Conservation (phyloP, 164 flowering plant genomes). For the Saururus chinensis region DNA sequence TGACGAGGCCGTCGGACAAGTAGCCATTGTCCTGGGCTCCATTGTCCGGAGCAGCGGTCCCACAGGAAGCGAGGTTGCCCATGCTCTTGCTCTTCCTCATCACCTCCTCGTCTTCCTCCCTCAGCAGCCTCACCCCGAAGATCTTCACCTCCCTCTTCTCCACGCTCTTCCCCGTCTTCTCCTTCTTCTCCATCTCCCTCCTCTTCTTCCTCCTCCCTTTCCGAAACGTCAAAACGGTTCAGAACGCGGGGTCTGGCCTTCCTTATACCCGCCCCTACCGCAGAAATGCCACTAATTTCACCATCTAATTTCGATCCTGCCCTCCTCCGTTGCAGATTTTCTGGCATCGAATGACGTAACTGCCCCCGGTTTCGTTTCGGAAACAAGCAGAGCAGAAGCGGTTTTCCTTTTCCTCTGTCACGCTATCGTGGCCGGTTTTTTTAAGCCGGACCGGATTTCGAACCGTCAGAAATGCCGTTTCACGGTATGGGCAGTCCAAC, state of each 20-base stretch:
- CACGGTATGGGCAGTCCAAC: too few relatives aligned
- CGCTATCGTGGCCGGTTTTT: too few relatives aligned
- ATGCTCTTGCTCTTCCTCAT: conserved; percentile 36
- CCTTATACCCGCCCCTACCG: neutral
- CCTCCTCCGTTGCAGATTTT: neutral
- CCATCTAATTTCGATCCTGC: neutral
- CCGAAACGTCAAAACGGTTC: neutral
- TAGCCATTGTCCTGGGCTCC: conserved; percentile 19
- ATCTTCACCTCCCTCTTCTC: conserved; percentile 20
- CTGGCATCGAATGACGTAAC: neutral
- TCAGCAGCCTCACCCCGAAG: conserved; percentile 25
- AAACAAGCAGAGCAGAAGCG: neutral
- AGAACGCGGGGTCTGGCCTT: neutral
- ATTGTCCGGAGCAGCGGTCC: neutral
- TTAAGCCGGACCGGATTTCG: too few relatives aligned
- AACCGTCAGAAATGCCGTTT: too few relatives aligned
- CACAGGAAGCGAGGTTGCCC: conserved; percentile 24
- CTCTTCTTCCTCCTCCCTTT: neutral
- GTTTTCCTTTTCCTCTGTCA: too few relatives aligned
- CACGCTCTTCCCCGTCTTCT: conserved; percentile 4
- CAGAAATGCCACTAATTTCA: neutral
- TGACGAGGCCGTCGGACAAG: conserved; percentile 18
- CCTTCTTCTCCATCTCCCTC: neutral
- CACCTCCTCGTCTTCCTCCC: neutral
- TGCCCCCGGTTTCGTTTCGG: neutral